Evolutionary conservation across 2,329 filamentous ascomycete genomes (phyloP).

Genomic region (Alternaria triticimaculans): DNA sequence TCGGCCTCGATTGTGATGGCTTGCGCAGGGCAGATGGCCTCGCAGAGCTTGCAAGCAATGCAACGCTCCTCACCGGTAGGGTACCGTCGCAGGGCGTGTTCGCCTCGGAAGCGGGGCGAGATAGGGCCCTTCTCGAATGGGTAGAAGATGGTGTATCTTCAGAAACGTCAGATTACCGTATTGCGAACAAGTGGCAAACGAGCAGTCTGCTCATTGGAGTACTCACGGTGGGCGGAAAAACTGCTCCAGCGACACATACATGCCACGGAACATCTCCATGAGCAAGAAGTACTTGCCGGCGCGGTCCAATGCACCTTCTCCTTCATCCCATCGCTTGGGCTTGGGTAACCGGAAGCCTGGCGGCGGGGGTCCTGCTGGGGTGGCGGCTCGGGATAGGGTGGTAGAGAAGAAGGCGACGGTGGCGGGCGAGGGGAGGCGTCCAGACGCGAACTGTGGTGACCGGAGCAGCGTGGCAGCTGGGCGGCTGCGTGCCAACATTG

Average conservation of each 20-base stretch:
- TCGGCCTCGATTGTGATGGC: slow-evolving; percentile 99
- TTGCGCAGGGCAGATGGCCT: slow-evolving; percentile 96
- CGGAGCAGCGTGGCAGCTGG: slow-evolving; percentile 50
- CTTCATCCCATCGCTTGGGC: slow-evolving; percentile 79
- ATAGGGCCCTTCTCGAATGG: slow-evolving; percentile 99
- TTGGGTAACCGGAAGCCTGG: slow-evolving; percentile 79
- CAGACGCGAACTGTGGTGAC: slow-evolving; percentile 39
- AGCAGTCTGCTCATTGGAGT: slow-evolving; percentile 20
- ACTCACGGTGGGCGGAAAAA: slow-evolving; percentile 98
- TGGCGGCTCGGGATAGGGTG: slow-evolving; percentile 65
- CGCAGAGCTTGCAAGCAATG: slow-evolving; percentile 99
- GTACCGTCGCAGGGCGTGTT: slow-evolving; percentile 95
- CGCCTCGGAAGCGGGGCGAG: slow-evolving; percentile 95
- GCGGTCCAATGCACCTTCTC: slow-evolving; percentile 79
- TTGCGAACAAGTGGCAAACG: slow-evolving; percentile 3
- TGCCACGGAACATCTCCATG: slow-evolving; percentile 94
- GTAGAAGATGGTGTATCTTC: slow-evolving; percentile 96
- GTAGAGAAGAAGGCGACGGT: slow-evolving; percentile 68
- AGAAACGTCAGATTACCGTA: slow-evolving; percentile 33
- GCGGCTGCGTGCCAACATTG: slow-evolving; percentile 55
- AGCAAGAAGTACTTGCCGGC: slow-evolving; percentile 93
- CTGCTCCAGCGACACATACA: slow-evolving; percentile 98
- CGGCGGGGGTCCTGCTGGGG: slow-evolving; percentile 79
- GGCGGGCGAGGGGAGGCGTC: slow-evolving; percentile 51
- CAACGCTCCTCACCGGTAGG: slow-evolving; percentile 97